Conservation (phyloP, 495 filamentous ascomycete genomes). For the Neurospora sp. region DNA sequence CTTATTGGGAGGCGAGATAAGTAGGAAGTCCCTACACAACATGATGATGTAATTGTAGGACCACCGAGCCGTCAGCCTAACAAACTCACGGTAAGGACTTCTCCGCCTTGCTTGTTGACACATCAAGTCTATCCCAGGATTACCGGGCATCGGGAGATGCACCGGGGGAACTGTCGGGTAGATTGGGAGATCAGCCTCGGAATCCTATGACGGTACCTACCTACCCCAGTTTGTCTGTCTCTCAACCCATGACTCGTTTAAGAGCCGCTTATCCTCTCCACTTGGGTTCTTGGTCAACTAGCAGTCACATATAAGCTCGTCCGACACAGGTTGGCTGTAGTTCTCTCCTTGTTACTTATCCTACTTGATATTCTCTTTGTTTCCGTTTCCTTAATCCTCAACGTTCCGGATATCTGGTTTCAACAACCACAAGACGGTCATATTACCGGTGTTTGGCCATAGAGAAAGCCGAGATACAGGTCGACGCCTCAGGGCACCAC, state of each 20-base stretch:
- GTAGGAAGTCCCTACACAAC: background rate
- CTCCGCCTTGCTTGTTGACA: background rate
- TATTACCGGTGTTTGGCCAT: background rate
- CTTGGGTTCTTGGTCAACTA: background rate
- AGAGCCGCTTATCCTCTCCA: background rate
- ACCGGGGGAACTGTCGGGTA: background rate
- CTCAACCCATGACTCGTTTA: background rate
- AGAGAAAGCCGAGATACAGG: background rate
- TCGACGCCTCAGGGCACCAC: background rate
- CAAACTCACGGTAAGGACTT: background rate
- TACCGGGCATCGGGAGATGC: background rate
- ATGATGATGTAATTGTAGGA: background rate
- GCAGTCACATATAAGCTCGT: background rate
- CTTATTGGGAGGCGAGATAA: background rate
- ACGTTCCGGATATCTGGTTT: background rate
- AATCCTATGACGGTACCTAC: background rate
- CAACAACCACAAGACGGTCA: background rate
- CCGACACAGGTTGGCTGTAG: background rate
- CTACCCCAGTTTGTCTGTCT: background rate
- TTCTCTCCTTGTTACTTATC: background rate
- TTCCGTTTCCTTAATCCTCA: background rate
- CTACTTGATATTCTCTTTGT: too few relatives aligned
- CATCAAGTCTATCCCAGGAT: background rate
- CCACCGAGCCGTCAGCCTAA: background rate
- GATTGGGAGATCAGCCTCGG: background rate